Conservation (phyloP, 2,329 filamentous ascomycete genomes). For the Boeremia lycopersici region DNA sequence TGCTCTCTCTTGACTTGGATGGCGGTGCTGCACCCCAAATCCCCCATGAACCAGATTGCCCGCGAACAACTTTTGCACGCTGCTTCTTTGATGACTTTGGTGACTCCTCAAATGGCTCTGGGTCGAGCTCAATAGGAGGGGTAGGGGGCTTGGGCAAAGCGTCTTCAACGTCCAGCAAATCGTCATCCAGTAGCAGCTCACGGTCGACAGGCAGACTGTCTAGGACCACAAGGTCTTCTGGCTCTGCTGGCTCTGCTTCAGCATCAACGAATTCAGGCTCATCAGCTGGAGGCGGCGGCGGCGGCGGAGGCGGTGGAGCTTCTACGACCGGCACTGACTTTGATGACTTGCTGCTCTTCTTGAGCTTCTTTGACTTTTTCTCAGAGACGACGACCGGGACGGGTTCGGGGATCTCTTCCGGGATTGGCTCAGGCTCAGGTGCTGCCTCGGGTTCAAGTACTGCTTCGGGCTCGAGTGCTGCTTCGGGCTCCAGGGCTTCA, state of each 20-base stretch:
- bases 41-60: constrained; percentile 72
- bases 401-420: constrained; percentile 19
- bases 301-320: constrained; percentile 33
- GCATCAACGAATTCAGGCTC: constrained; percentile 24
- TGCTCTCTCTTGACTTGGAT: constrained; percentile 51
- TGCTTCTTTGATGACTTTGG: constrained; percentile 69
- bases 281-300: constrained; percentile 33
- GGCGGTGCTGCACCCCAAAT: constrained; percentile 68
- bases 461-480: constrained; percentile 53
- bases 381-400: constrained; percentile 25
- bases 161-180: constrained; percentile 35
- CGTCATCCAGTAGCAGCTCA: constrained; percentile 27
- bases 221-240: constrained; percentile 26
- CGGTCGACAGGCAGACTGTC: constrained; percentile 28
- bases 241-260: constrained; percentile 28
- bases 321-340: constrained; percentile 33
- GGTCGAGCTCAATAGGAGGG: constrained; percentile 52
- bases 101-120: constrained; percentile 53
- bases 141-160: constrained; percentile 52
- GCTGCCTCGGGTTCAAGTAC: constrained; percentile 29
- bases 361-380: constrained; percentile 46
- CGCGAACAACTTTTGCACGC: constrained; percentile 74
- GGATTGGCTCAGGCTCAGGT: constrained; percentile 53
- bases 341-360: constrained; percentile 38
- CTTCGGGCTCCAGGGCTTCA: constrained; percentile 28